These are phyloP conservation scores for Protomyces gravidus DNA, from an alignment of 1,139 yeast species.

Conservation along the genomic window DNA sequence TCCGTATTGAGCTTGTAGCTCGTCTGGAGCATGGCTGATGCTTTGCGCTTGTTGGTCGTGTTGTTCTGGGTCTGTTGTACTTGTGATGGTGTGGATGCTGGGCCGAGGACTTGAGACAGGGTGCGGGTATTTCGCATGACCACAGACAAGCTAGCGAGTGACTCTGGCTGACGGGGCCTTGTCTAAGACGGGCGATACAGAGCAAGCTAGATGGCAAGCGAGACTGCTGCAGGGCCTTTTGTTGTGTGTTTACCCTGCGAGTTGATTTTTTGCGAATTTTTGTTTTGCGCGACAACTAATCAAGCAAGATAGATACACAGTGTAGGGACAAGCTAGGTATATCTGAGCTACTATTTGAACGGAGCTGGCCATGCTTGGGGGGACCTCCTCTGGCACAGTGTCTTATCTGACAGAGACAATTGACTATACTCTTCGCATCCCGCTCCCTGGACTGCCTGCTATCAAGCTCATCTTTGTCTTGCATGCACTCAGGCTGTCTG, in stretches of 20 bases:
- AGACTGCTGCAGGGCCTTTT: no score
- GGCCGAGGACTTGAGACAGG: neutral
- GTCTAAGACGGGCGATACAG: no score
- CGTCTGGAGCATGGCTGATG: neutral
- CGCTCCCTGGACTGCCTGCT: neutral
- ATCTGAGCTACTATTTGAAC: no score
- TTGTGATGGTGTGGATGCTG: neutral
- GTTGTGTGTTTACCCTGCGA: no score
- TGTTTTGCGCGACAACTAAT: no score
- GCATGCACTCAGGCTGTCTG: constrained; percentile 20
- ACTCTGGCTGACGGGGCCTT: no score
- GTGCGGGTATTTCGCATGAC: neutral
- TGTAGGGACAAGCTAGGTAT: no score
- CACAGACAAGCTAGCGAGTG: no score
- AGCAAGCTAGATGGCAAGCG: no score
- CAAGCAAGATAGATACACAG: no score
- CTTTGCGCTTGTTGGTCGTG: neutral
- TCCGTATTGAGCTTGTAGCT: constrained; percentile 9
- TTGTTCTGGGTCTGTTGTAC: neutral
- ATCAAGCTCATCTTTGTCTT: constrained; percentile 18
- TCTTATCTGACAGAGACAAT: neutral
- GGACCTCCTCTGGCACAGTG: neutral
- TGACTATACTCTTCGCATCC: neutral
- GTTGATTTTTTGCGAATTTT: no score
- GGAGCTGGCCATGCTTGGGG: neutral